Evolutionary conservation across 352 stramenopile species (phyloP).

Genomic region (Phytophthora citricola): DNA sequence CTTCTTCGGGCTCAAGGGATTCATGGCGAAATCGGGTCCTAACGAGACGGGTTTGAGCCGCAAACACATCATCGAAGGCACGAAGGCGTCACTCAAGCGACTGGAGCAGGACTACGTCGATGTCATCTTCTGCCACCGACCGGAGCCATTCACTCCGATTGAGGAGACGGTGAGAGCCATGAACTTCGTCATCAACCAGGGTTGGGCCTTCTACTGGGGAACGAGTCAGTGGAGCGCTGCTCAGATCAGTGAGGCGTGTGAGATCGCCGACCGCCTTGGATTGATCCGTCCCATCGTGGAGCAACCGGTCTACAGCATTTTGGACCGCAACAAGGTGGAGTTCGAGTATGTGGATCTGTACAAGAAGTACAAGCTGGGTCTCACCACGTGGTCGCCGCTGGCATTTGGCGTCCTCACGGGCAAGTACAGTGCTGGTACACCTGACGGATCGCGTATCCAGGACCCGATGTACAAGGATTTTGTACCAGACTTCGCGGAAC

Average conservation of each 20-base stretch:
- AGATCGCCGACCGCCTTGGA: conserved; percentile 42
- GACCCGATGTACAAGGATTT: conserved; percentile 39
- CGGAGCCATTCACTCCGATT: conserved; percentile 39
- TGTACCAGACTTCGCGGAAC: conserved; percentile 21
- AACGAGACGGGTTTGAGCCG: conserved; percentile 38
- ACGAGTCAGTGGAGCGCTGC: conserved; percentile 52
- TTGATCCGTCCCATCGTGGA: conserved; percentile 46
- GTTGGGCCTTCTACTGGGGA: conserved; percentile 58
- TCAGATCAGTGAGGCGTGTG: conserved; percentile 52
- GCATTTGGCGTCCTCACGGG: conserved; percentile 63
- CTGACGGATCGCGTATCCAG: conserved; percentile 48
- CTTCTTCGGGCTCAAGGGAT: conserved; percentile 35
- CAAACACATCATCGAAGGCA: conserved; percentile 57
- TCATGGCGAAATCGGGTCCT: not conserved
- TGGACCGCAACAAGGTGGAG: conserved; percentile 43
- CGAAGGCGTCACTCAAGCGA: conserved; percentile 44
- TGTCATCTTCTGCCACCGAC: conserved; percentile 44
- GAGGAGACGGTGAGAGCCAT: conserved; percentile 13
- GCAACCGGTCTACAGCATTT: conserved; percentile 59
- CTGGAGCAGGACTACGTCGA: conserved; percentile 57
- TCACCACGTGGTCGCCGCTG: conserved; percentile 72
- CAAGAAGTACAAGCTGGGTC: conserved; percentile 63
- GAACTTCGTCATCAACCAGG: conserved; percentile 39
- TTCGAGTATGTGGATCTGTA: conserved; percentile 38
- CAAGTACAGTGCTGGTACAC: conserved; percentile 74